Base-by-base conservation (phyloP, 352 stramenopile species). In the Globisporangium barbulae region DNA sequence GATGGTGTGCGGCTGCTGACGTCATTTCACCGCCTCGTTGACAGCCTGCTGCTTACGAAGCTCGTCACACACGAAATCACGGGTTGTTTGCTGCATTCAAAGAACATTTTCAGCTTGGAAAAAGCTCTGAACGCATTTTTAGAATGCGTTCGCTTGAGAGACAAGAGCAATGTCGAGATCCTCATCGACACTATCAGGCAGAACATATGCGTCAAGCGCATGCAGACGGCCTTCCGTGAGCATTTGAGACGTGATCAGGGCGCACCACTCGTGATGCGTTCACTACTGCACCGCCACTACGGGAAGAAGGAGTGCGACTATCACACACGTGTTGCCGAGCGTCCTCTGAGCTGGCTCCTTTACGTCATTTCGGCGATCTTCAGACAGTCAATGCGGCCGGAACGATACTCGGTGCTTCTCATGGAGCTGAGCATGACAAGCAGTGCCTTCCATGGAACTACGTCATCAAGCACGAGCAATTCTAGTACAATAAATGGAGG, bases 201-300 rank as follows among this genome's bases (percentile, higher is more conserved):
- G 21, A 96, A 92, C 37, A 44, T 92, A 3, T 81, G 81, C 10
- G 80, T 94, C 21, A 67, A 79, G 45, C 82, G 83, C 2, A 73
- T 96, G 5, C 88, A 96, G 54, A n/a, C 65, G 10, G 76, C 70
- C 2, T 96, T 94, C 53, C 78, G 87, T 2, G 74, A 74, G 50
- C 78, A 89, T n/a, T 45, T 95, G n/a, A 61, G 71, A 21, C 73
- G 74, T 8, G 85, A 92, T 33, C 56, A 86, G 6, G 84, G 87
- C 2, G 83, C 84, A 0, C 88, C 88, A 1, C 69, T 94, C 3
- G 74, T 77, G 10, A 91, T 96, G 78, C 79, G 88, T 21, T 65
- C 83, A 8, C 63, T 96, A 8, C 74, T 96, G 67, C 86, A 92
- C 41, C 76, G 69, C 10, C 70, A 70, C 9, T 94, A 94, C 25